Conservation (phyloP, 352 stramenopile species). For the Pythium aristosporum region DNA sequence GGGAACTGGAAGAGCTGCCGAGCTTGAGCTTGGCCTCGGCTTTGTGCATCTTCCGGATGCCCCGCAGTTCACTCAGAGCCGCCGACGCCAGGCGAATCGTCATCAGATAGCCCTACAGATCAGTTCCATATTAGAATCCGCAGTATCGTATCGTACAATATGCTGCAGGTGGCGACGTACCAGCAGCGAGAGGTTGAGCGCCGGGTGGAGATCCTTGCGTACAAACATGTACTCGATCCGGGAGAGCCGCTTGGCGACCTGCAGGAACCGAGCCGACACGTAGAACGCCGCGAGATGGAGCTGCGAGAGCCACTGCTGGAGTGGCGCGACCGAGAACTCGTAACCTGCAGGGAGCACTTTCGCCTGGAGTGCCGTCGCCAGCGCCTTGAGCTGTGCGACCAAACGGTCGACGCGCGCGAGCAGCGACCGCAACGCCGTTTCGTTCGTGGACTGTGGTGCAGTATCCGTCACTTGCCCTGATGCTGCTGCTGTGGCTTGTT, state of each 20-base stretch:
- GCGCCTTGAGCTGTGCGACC: slow-evolving; percentile 44
- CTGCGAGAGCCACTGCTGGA: slow-evolving; percentile 52
- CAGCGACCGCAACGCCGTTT: slow-evolving; percentile 32
- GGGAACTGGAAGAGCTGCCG: not conserved
- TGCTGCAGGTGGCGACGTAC: slow-evolving; percentile 26
- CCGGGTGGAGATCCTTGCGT: slow-evolving; percentile 53
- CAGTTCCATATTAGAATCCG: no score
- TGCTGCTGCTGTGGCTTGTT: slow-evolving; percentile 27
- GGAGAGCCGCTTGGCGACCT: slow-evolving; percentile 65
- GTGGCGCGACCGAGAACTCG: slow-evolving; percentile 47
- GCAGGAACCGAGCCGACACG: slow-evolving; percentile 66
- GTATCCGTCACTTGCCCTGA: not conserved
- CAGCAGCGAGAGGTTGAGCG: slow-evolving; percentile 70
- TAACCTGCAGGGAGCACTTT: slow-evolving; percentile 54
- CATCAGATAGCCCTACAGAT: slow-evolving; percentile 72
- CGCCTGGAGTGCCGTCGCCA: slow-evolving; percentile 39
- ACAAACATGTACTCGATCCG: slow-evolving; percentile 81
- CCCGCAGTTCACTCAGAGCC: slow-evolving; percentile 51
- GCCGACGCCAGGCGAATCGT: slow-evolving; percentile 57
- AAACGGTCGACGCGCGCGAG: slow-evolving; percentile 35
- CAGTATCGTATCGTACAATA: no score
- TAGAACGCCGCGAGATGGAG: slow-evolving; percentile 77
- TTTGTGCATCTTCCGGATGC: slow-evolving; percentile 43
- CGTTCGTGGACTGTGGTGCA: slow-evolving; percentile 1
- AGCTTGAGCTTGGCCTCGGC: slow-evolving; percentile 48